phyloP scores from a whole-genome alignment of 2,329 filamentous ascomycete genomes.

The Ophiostoma sp. region DNA sequence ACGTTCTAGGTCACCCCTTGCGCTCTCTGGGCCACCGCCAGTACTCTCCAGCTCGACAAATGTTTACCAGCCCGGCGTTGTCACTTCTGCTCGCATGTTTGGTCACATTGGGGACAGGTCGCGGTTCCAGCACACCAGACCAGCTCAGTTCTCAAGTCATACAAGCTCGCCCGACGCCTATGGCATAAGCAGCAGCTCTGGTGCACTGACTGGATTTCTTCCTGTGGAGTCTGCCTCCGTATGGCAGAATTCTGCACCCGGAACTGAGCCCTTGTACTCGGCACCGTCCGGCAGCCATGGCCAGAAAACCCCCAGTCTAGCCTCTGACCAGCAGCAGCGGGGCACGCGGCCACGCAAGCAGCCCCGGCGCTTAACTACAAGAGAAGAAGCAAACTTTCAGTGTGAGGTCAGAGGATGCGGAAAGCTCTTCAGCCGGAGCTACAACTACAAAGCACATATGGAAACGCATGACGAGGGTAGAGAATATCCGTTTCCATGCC shows the following conservation, averaged over 20 bases:
- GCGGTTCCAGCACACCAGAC: constrained; percentile 39
- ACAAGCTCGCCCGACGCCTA: constrained; percentile 29
- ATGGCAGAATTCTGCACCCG: constrained; percentile 34
- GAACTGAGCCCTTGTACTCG: constrained; percentile 16
- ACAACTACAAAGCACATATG: constrained; percentile 83
- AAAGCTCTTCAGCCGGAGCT: constrained; percentile 73
- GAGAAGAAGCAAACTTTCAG: constrained; percentile 64
- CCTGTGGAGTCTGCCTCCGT: constrained; percentile 35
- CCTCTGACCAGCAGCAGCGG: constrained; percentile 7
- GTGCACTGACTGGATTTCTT: constrained; percentile 33
- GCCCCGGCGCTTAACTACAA: constrained; percentile 53
- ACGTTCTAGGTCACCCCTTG: neutral
- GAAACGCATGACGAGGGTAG: constrained; percentile 73
- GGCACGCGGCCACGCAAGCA: constrained; percentile 34
- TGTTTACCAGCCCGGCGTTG: constrained; percentile 24
- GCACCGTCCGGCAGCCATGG: neutral
- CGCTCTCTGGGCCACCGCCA: neutral
- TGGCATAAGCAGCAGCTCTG: neutral
- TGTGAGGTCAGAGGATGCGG: constrained; percentile 66
- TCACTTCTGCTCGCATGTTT: constrained; percentile 26
- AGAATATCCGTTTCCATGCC: constrained; percentile 65
- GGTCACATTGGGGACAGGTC: neutral
- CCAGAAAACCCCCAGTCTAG: neutral
- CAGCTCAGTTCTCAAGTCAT: constrained; percentile 33
- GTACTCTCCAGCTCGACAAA: neutral